A percentile compares a stretch with the other conserved stretches of the same genome.
Conservation (phyloP, 768 basidiomycete genomes). For the Suillus subluteus region DNA sequence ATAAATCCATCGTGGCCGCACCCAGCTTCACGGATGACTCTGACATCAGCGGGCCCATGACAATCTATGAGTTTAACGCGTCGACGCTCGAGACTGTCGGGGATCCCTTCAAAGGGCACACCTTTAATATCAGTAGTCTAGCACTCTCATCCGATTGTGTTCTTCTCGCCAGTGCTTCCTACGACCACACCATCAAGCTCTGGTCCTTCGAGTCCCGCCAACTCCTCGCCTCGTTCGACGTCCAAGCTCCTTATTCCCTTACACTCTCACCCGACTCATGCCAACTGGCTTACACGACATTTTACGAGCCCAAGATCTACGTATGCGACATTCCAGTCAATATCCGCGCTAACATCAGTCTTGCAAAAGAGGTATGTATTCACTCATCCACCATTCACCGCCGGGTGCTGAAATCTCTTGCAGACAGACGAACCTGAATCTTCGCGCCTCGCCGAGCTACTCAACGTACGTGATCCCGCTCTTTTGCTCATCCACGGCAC, state of each 20-base stretch:
- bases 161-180: neutral
- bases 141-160: neutral
- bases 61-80: neutral
- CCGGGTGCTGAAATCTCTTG: neutral
- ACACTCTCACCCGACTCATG: neutral
- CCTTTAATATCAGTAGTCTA: accelerated
- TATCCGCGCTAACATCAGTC: neutral
- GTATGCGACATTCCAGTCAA: neutral
- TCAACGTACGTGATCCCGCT: neutral
- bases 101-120: neutral
- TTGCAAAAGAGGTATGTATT: neutral
- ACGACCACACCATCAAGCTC: neutral
- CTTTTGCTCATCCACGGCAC: neutral
- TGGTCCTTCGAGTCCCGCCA: neutral
- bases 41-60: accelerated
- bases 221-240: neutral
- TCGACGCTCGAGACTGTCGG: neutral
- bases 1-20: neutral
- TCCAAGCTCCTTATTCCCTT: accelerated
- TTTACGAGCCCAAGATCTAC: neutral
- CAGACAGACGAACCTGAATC: neutral
- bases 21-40: neutral
- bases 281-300: neutral
- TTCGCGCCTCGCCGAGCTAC: neutral
- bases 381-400: neutral